Percentiles rank a stretch among this genome's conserved stretches.
phyloP scores from a whole-genome alignment of 257 asterid genomes.

The Verbena officinalis region DNA sequence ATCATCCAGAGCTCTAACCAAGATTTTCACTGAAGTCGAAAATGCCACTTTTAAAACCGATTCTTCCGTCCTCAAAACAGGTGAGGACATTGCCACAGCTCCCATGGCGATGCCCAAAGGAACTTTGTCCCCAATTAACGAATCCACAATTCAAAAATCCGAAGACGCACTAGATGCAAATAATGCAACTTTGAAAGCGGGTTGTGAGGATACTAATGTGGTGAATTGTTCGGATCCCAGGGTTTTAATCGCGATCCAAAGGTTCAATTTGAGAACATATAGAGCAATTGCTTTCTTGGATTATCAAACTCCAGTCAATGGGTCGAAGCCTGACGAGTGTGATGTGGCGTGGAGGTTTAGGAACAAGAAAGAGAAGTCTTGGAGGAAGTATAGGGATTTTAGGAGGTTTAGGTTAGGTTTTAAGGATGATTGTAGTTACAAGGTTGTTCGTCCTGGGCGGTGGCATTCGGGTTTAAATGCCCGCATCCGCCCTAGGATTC shows the following conservation, averaged over 20 bases:
- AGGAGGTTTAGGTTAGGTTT: constrained; percentile 81
- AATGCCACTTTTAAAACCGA: constrained; percentile 88
- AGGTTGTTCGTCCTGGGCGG: constrained; percentile 68
- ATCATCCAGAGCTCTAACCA: constrained; percentile 90
- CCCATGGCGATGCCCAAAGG: constrained; percentile 49
- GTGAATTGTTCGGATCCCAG: constrained; percentile 88
- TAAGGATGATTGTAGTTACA: constrained; percentile 70
- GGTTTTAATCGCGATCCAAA: constrained; percentile 62
- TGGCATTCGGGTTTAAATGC: constrained; percentile 96
- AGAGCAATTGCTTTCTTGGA: constrained; percentile 70
- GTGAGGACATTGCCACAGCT: constrained; percentile 77
- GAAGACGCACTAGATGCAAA: constrained; percentile 49
- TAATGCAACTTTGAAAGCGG: constrained; percentile 51
- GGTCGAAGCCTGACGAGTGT: constrained; percentile 78
- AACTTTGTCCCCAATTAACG: constrained; percentile 48
- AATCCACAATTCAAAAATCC: constrained; percentile 60
- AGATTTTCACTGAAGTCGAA: constrained; percentile 70
- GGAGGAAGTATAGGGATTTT: constrained; percentile 96
- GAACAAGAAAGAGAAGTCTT: constrained; percentile 83
- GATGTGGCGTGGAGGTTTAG: constrained; percentile 96
- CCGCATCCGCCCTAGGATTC: constrained; percentile 64
- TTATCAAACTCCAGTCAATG: constrained; percentile 80
- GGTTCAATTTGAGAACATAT: constrained; percentile 76
- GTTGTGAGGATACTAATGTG: constrained; percentile 61
- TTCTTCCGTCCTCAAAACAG: constrained; percentile 80